Evolutionary conservation across 2,329 filamentous ascomycete species (phyloP), one percentile per base, ranked within the genome.

Genomic region (Ceratocystis cubensis): DNA sequence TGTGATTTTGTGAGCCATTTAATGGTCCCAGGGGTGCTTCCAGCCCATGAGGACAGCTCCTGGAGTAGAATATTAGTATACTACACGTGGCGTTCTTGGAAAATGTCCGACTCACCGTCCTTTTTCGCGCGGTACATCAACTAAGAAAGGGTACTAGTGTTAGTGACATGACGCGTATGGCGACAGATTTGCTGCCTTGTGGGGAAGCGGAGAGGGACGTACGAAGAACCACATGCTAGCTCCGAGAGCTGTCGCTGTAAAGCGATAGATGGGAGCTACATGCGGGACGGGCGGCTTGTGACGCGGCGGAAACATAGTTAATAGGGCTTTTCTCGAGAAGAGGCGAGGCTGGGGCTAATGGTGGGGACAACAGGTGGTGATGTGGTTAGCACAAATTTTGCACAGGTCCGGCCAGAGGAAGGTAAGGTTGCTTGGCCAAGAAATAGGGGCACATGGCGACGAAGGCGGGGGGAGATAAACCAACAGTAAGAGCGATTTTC

Each of bases 181-280:
- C 28, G 28, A 30, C 7, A 41, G 13, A 10, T n/a, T 4, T 22
- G 6, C n/a, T 1, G 41, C 13, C 48, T 28, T 59, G 50, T 5
- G 1, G 20, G 33, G n/a, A n/a, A 22, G 53, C 4, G 7, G 53
- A 2, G 41, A 17, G 20, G 6, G 66, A 80, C 88, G 74, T 84
- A 97, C 92, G 77, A 94, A 99, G 79, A 99, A 97, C 94, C 94
- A 99, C 94, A 97, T 99, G 79, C 88, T 89, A 66, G 94, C 94
- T 71, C 91, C 89, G 70, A 99, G 82, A 69, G 87, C 89, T 57
- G 91, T 96, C 61, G 89, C 93, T 67, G 87, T 84, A 76, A 93
- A 88, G 75, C 90, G 85, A 81, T 97, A 96, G 71, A 96, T 74
- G 63, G 76, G 76, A 48, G 79, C 78, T 69, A 82, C 81, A 71